These are phyloP conservation scores for Phragmites australis DNA, from an alignment of 176 grass and related monocot genomes.

Conservation along the genomic window DNA sequence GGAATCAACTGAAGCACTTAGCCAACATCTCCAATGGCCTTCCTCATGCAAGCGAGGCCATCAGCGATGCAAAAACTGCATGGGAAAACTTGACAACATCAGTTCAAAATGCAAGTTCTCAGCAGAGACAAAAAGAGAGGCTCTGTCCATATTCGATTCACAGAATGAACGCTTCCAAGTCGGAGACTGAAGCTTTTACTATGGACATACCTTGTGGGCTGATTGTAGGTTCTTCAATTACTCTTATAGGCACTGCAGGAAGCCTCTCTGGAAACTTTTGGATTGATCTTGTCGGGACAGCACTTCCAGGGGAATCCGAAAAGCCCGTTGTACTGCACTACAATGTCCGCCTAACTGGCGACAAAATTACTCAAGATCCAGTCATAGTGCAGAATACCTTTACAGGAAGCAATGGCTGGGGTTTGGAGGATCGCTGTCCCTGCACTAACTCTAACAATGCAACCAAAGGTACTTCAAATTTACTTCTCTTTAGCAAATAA, in stretches of 20 bases:
- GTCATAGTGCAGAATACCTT: constrained; percentile 91
- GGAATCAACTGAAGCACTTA: constrained; percentile 65
- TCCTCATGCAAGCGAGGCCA: constrained; percentile 66
- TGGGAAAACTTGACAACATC: constrained; percentile 63
- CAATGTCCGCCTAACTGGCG: constrained; percentile 66
- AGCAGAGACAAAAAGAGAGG: constrained; percentile 27
- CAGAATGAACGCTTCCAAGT: constrained; percentile 65
- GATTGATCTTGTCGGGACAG: constrained; percentile 66
- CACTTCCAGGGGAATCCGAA: constrained; percentile 66
- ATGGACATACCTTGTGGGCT: constrained; percentile 77
- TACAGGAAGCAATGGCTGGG: constrained; percentile 63
- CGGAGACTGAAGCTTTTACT: constrained; percentile 27
- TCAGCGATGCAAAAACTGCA: constrained; percentile 64
- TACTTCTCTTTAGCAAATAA: constrained; percentile 10
- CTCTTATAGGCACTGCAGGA: constrained; percentile 81
- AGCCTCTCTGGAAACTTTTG: constrained; percentile 61
- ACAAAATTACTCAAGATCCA: constrained; percentile 67
- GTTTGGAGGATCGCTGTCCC: constrained; percentile 74
- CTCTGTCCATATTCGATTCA: constrained; percentile 72
- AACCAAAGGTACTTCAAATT: constrained; percentile 66
- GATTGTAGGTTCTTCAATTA: constrained; percentile 72
- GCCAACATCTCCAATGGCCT: constrained; percentile 50
- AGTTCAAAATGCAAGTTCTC: constrained; percentile 42
- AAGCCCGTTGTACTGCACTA: constrained; percentile 74
- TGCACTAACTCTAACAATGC: constrained; percentile 35